Percentiles rank a stretch among this genome's conserved stretches.
Conservation (phyloP, 2,329 filamentous ascomycete species). For the Aureobasidium sp. region DNA sequence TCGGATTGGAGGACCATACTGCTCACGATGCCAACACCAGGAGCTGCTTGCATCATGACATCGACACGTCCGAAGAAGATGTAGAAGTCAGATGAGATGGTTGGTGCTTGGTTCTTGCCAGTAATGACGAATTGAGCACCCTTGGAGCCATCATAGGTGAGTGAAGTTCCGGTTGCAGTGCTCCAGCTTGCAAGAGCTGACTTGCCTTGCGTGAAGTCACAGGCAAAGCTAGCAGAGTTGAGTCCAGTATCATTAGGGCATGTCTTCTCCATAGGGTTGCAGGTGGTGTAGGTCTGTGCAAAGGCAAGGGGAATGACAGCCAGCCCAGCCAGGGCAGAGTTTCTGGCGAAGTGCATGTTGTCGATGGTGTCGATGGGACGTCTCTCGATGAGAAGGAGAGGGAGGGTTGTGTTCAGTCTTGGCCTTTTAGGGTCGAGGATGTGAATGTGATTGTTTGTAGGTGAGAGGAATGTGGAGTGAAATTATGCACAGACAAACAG, state of each 20-base stretch:
- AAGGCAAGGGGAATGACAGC: slow-evolving; percentile 41
- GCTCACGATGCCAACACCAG: slow-evolving; percentile 68
- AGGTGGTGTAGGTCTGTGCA: slow-evolving; percentile 71
- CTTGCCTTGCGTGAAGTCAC: slow-evolving; percentile 47
- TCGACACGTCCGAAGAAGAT: slow-evolving; percentile 79
- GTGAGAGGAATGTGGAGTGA: slow-evolving; percentile 5
- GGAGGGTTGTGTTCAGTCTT: neutral
- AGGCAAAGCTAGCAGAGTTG: slow-evolving; percentile 46
- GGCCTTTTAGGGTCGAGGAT: slow-evolving; percentile 1
- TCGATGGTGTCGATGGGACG: neutral
- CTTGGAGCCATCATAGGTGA: slow-evolving; percentile 50
- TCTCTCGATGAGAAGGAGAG: slow-evolving; percentile 1
- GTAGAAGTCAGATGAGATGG: slow-evolving; percentile 71
- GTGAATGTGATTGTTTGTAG: slow-evolving; percentile 10
- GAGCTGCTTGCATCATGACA: slow-evolving; percentile 66
- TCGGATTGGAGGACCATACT: slow-evolving; percentile 77
- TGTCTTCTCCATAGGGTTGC: slow-evolving; percentile 65
- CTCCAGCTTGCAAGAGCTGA: slow-evolving; percentile 57
- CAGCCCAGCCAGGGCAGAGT: slow-evolving; percentile 30
- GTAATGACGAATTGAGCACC: slow-evolving; percentile 67
- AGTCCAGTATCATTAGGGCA: slow-evolving; percentile 69
- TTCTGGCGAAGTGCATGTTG: slow-evolving; percentile 29
- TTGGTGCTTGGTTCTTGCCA: slow-evolving; percentile 67
- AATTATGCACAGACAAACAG: slow-evolving; percentile 4
- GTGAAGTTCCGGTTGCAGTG: slow-evolving; percentile 55